phyloP scores from a whole-genome alignment of 1,284 basidiomycete species.

The Taiwanofungus camphoratus region DNA sequence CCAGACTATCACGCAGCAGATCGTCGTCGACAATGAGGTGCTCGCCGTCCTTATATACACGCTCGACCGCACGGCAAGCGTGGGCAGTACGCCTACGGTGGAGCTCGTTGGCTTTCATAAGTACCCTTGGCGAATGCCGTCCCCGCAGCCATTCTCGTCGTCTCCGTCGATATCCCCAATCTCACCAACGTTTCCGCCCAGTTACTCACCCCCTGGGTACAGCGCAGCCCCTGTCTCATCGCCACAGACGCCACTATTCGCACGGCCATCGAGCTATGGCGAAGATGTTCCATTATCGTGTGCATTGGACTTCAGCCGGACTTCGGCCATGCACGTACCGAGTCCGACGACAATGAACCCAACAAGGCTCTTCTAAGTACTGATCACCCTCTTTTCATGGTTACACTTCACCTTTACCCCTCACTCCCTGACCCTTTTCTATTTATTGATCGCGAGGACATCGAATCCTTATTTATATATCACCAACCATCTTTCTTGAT shows the following conservation, averaged over 20 bases:
- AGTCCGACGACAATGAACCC: constrained; percentile 1
- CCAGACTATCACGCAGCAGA: constrained; percentile 58
- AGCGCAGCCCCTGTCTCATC: constrained; percentile 11
- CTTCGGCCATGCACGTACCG: not conserved
- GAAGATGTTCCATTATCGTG: constrained; percentile 4
- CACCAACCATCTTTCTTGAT: no score
- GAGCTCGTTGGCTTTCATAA: constrained; percentile 51
- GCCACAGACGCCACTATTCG: constrained; percentile 9
- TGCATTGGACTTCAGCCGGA: constrained; percentile 7
- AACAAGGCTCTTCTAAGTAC: constrained; percentile 4
- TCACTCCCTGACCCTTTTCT: no score
- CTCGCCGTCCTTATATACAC: constrained; percentile 62
- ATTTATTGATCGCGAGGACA: no score
- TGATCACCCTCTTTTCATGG: not conserved
- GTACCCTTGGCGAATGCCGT: constrained; percentile 27
- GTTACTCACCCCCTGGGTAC: constrained; percentile 3
- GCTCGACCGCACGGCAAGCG: constrained; percentile 46
- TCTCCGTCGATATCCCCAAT: constrained; percentile 16
- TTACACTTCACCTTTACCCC: no score
- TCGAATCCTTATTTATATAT: not conserved
- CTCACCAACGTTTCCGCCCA: constrained; percentile 9
- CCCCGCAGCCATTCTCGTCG: constrained; percentile 22
- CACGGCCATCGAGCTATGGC: constrained; percentile 6
- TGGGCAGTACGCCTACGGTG: constrained; percentile 46
- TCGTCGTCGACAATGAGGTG: constrained; percentile 56